Base-by-base conservation (phyloP, 129 eudicot species). In the Smallanthus sonchifolius region DNA sequence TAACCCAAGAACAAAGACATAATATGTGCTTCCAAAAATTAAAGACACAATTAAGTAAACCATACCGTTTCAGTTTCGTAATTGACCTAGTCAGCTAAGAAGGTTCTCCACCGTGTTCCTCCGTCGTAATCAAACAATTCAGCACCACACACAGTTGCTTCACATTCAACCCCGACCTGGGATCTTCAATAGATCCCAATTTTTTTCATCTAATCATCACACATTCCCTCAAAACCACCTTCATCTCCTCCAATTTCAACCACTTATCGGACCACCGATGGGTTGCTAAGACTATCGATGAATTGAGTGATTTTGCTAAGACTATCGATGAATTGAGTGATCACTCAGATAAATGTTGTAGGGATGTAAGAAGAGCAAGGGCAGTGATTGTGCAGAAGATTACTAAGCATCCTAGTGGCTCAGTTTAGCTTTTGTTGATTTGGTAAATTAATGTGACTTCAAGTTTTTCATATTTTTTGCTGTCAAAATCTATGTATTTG, bases 321-420 rank as follows among this genome's bases (percentile, higher is more conserved):
- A 84, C 88, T 14, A 81, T 91, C 28, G 92, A 84, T 35, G 92
- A 88, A 7, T 84, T 91, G 87, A 78, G 90, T 57, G 81, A 57
- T 40, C 84, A 82, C 69, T 82, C 92, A 4, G 81, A 84, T 78
- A 88, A 81, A 65, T 88, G 91, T 77, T 79, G 92, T 69, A 81
- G 86, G 10, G 87, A 91, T 78, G 87, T 89, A 37, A 80, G 80
- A 68, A 77, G 72, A 79, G 92, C 92, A 0, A 80, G 95, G 62
- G 71, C 85, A 14, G 79, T 88, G 86, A 81, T 91, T 63, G 82
- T 88, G 86, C 81, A 87, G 84, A 86, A 83, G 87, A 86, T 91
- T 43, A 81, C 85, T 44, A 91, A 84, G 67, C 73, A 80, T 48
- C 92, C 97, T 10, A 84, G 80, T 16, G 77, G 80, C 54, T 86